These are phyloP conservation scores for Xylaria digitata DNA, from an alignment of 2,329 filamentous ascomycete genomes.

Conservation along the genomic window DNA sequence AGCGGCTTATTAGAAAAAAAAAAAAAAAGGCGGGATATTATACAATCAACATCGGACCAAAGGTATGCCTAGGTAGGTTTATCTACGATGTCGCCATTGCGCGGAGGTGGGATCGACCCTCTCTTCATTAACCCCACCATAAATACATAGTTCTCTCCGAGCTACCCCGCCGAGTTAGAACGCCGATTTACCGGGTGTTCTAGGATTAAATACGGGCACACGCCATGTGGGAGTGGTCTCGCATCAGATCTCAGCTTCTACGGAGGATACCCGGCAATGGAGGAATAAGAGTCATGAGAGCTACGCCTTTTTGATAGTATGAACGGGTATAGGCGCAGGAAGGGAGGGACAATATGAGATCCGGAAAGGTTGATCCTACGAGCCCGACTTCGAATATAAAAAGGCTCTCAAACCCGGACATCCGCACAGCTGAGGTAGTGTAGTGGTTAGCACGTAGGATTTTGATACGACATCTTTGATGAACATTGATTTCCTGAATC, in stretches of 20 bases:
- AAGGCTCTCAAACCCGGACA: no score
- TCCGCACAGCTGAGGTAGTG: slow-evolving; percentile 42
- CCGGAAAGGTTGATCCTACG: no score
- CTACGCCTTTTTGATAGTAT: no score
- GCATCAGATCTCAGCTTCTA: no score
- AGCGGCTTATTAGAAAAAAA: no score
- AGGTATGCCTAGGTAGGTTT: background rate
- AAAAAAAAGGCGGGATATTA: background rate
- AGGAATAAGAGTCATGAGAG: no score
- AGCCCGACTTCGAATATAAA: no score
- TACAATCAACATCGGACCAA: slow-evolving; percentile 24
- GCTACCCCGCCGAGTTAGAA: slow-evolving; percentile 15
- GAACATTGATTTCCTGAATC: slow-evolving; percentile 42
- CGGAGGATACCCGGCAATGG: no score
- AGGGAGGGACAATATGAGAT: no score
- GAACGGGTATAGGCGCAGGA: no score
- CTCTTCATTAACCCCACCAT: slow-evolving; percentile 22
- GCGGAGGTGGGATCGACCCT: slow-evolving; percentile 3
- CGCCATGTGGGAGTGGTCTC: no score
- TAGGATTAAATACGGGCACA: background rate
- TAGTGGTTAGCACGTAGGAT: slow-evolving; percentile 50
- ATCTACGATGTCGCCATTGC: slow-evolving; percentile 33
- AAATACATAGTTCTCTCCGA: slow-evolving; percentile 3
- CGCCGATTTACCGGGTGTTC: slow-evolving; percentile 7
- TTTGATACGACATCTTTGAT: slow-evolving; percentile 34